phyloP scores from a whole-genome alignment of 306 rosid species.

The Rosa lucieae region DNA sequence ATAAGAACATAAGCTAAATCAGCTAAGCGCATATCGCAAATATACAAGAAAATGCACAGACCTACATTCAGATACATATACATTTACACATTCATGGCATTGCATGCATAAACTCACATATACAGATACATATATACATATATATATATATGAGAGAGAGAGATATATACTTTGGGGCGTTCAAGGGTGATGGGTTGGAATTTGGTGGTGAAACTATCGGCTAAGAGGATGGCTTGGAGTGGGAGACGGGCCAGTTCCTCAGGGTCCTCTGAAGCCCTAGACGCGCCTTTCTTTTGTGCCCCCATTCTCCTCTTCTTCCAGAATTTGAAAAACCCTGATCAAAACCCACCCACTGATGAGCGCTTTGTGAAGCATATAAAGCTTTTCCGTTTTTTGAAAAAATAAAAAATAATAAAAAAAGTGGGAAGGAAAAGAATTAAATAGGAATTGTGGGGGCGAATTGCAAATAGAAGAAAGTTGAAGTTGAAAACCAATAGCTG shows the following conservation, averaged over 20 bases:
- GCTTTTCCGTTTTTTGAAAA: no score
- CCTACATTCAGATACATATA: no score
- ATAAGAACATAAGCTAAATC: no score
- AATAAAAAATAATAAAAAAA: no score
- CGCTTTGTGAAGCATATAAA: no score
- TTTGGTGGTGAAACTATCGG: conserved; percentile 87
- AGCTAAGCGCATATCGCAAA: no score
- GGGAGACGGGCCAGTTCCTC: conserved; percentile 81
- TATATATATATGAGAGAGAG: no score
- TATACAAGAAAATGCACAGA: neutral
- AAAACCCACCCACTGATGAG: neutral
- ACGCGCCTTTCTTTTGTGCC: conserved; percentile 61
- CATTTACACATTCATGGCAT: no score
- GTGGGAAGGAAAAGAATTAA: neutral
- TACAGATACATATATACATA: no score
- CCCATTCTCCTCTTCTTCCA: conserved; percentile 49
- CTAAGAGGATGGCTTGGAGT: conserved; percentile 83
- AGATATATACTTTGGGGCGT: conserved; percentile 70
- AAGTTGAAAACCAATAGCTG: neutral
- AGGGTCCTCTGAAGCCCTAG: conserved; percentile 72
- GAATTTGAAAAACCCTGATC: conserved; percentile 24
- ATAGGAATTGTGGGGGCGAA: neutral
- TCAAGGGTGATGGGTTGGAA: conserved; percentile 97
- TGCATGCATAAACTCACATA: no score
- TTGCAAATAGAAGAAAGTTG: neutral